These are phyloP conservation scores for Micractinium sp. DNA, from an alignment of 139 green algal species.

Conservation along the genomic window DNA sequence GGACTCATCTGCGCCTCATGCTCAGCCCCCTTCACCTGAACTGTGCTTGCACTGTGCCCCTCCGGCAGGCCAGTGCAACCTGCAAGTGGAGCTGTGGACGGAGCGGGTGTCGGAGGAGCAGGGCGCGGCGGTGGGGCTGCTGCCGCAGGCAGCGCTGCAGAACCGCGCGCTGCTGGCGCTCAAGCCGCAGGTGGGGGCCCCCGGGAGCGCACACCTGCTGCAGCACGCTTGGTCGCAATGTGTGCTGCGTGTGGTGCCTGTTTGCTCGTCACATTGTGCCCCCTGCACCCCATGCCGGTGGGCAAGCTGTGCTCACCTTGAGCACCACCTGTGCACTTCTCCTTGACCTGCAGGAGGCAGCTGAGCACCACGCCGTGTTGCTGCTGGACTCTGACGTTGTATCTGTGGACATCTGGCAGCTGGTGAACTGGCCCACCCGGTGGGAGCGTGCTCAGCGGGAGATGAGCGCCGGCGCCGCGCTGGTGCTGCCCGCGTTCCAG, in stretches of 20 bases:
- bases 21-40: neutral
- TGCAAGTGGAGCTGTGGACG: conserved; percentile 10
- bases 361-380: neutral
- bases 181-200: neutral
- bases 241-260: no score
- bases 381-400: conserved; percentile 23
- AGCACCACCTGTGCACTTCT: neutral
- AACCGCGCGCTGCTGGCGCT: conserved; percentile 23
- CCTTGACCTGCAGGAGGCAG: neutral
- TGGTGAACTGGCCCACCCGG: conserved; percentile 8
- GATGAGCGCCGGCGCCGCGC: neutral
- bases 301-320: neutral
- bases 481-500: conserved; percentile 27
- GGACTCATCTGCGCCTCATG: neutral
- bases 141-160: conserved; percentile 21
- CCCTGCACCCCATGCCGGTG: neutral
- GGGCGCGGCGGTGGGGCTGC: neutral
- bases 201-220: neutral
- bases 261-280: neutral
- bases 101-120: neutral
- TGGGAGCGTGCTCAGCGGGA: neutral
- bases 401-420: conserved; percentile 29
- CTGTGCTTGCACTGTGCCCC: neutral
- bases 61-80: conserved; percentile 29
- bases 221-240: neutral